phyloP scores from a whole-genome alignment of 805 yeast species.

The Saturnispora halmiae region DNA sequence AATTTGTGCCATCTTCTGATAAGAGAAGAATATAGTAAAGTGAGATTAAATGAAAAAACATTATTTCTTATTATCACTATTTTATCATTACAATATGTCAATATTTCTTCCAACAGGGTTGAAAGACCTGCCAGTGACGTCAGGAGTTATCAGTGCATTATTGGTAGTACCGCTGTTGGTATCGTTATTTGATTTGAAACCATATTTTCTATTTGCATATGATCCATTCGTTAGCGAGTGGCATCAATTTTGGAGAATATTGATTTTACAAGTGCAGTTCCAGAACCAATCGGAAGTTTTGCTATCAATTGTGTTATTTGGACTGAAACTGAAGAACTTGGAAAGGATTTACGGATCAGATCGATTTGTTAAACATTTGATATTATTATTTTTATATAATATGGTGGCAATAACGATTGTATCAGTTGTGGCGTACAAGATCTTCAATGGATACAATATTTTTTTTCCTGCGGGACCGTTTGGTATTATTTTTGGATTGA shows the following conservation, averaged over 20 bases:
- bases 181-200: conserved; percentile 38
- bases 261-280: conserved; percentile 42
- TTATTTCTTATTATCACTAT: not conserved
- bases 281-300: conserved; percentile 52
- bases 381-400: conserved; percentile 41
- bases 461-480: conserved; percentile 40
- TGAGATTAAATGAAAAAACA: not conserved
- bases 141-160: conserved; percentile 28
- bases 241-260: conserved; percentile 48
- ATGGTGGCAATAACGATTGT: conserved; percentile 29
- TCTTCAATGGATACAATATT: conserved; percentile 31
- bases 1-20: no score
- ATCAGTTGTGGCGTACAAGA: conserved; percentile 25
- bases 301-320: conserved; percentile 35
- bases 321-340: conserved; percentile 44
- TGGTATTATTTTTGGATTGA: conserved; percentile 31
- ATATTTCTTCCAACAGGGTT: conserved; percentile 28
- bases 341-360: conserved; percentile 52
- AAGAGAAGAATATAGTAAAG: not conserved
- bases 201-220: conserved; percentile 34
- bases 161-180: conserved; percentile 33
- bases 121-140: conserved; percentile 32
- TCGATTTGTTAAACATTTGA: conserved; percentile 40
- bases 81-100: conserved; percentile 18
- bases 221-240: conserved; percentile 49